A percentile compares a stretch with the other conserved stretches of the same genome.
phyloP scores from a whole-genome alignment of 2,329 filamentous ascomycete species.

The Fusarium caatingaense region DNA sequence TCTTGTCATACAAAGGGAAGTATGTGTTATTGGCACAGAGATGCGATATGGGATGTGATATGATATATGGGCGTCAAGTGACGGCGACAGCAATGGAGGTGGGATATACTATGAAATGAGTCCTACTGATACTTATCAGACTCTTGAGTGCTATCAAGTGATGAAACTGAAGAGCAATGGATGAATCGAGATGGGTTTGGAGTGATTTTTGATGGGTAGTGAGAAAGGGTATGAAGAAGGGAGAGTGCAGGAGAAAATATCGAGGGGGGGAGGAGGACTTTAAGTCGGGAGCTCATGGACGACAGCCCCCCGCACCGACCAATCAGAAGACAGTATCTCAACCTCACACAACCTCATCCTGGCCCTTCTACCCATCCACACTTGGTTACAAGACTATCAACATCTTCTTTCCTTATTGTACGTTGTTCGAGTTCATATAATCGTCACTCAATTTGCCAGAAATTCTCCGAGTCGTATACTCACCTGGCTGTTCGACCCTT shows the following conservation, averaged over 20 bases:
- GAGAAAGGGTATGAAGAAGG: slow-evolving; percentile 34
- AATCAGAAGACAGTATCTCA: slow-evolving; percentile 32
- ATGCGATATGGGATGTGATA: neutral
- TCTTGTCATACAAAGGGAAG: slow-evolving; percentile 4
- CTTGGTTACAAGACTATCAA: neutral
- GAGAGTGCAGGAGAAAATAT: slow-evolving; percentile 23
- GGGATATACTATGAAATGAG: neutral
- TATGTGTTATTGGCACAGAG: neutral
- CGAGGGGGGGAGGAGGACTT: slow-evolving; percentile 38
- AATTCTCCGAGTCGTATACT: neutral
- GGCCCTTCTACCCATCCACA: slow-evolving; percentile 17
- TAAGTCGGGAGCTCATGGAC: slow-evolving; percentile 28
- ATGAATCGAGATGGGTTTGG: slow-evolving; percentile 3
- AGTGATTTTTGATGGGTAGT: slow-evolving; percentile 26
- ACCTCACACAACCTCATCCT: slow-evolving; percentile 44
- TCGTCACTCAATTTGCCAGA: neutral
- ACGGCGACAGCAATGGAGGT: slow-evolving; percentile 13
- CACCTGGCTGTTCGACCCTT: neutral
- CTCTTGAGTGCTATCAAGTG: slow-evolving; percentile 18
- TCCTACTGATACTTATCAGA: slow-evolving; percentile 21
- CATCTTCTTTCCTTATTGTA: neutral
- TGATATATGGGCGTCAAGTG: neutral
- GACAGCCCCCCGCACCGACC: slow-evolving; percentile 28
- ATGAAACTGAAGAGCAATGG: slow-evolving; percentile 29
- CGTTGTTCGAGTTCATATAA: neutral